Evolutionary conservation across 768 basidiomycete genomes (phyloP), one percentile per base, ranked within the genome.

Genomic region (Leccinum broughii): DNA sequence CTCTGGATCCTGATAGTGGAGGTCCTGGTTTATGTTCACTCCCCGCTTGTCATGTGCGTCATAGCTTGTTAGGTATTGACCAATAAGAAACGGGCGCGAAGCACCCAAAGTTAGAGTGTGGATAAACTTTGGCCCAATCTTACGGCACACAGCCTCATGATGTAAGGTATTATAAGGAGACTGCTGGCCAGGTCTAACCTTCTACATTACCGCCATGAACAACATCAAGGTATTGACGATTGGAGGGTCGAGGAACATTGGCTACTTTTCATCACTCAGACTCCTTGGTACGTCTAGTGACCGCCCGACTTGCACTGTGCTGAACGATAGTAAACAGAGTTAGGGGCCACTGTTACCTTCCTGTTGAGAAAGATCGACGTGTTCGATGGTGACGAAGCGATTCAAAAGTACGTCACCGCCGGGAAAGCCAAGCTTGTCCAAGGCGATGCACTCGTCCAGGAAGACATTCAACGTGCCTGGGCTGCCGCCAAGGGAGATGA

Each of bases 281-380:
- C 72, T 85, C 7, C 77, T 85, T 11, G 76, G 83, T 83, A 59
- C 28, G 77, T 68, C 17, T 41, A 15, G 24, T 24, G 10, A 1
- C 24, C 2, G 4, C 11, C 24, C 24, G 1, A 4, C 8, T n/a
- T 20, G n/a, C 3, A 1, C 28, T 48, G 48, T 14, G 7, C 37
- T 61, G 49, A 55, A 32, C n/a, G 4, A 35, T 6, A 9, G 46
- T n/a, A 22, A 48, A 51, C 64, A 89, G 88, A 76, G 6, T 71
- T 78, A 54, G 87, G 88, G 41, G 77, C 82, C 3, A 84, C 78
- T 2, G 84, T 89, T 0, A 87, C 86, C 0, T 89, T 86, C 64
- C 77, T 89, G 13, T 77, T 90, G 37, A 83, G 89, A 32, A 78
- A 75, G 17, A 73, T 80, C 0, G 62, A 73, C 9, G 76, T 78